Evolutionary conservation across 2,329 filamentous ascomycete genomes (phyloP), one percentile per base, ranked within the genome.

Genomic region (Xylaria multiplex): DNA sequence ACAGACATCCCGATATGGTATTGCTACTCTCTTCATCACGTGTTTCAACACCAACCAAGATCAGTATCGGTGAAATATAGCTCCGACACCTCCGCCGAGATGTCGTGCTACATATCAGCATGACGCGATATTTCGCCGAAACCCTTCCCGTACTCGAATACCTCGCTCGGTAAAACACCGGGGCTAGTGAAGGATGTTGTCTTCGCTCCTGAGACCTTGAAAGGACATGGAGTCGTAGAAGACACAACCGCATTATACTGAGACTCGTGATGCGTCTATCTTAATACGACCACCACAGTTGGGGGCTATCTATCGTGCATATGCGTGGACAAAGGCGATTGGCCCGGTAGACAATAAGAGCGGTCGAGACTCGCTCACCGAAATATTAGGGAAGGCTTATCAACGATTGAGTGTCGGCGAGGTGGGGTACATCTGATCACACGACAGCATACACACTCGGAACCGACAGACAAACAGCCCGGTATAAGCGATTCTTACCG

Each of bases 391-490:
- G 27, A 27, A 63, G 54, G 30, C 35, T 59, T 55, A 63, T 66
- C 49, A 52, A 54, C 11, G 40, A 11, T 30, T 22, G 30, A 27
- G 32, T 7, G 32, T 59, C 27, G 40, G 22, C 24, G 27, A 45
- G 52, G 64, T 59, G 59, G 59, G 27, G 64, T 32, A 13, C n/a
- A 50, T 42, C 32, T 49, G 53, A 59, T 66, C 64, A 66, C 55
- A 63, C 54, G 59, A 62, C 52, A 22, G 32, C 40, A 6, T 52
- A 32, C 16, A 45, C 13, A 55, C 43, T 43, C 52, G 49, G 55
- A 16, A 19, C 43, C 55, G 49, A 40, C 60, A 40, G 45, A 43
- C 9, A 30, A 19, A 14, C 45, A 27, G 8, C 27, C 43, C 35
- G 40, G 7, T 40, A 16, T 48, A 14, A 6, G 40, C 48, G 49